A percentile compares a stretch with the other conserved stretches of the same genome.
Evolutionary conservation across 2,329 filamentous ascomycete species (phyloP).

Genomic region (Tolypocladium sp.): DNA sequence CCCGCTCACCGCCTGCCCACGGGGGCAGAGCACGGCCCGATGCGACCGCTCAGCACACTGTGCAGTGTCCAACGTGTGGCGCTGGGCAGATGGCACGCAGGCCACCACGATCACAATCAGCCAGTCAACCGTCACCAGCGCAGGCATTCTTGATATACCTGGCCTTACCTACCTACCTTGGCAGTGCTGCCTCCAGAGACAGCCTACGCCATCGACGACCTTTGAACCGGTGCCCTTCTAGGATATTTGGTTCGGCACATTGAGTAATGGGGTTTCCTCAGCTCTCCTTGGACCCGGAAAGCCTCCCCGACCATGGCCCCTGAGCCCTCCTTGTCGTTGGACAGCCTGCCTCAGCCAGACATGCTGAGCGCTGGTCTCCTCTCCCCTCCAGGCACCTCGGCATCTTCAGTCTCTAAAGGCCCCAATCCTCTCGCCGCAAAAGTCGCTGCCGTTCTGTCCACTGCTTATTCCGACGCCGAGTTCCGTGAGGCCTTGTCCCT

Average conservation of each 20-base stretch:
- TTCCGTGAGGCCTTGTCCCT: slow-evolving; percentile 77
- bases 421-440: slow-evolving; percentile 68
- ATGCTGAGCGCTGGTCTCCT: slow-evolving; percentile 39
- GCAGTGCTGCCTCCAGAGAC: background rate
- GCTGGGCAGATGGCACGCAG: background rate
- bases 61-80: background rate
- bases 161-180: background rate
- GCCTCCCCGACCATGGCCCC: background rate
- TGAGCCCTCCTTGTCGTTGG: background rate
- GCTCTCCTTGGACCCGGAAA: background rate
- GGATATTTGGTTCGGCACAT: background rate
- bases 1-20: background rate
- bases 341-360: slow-evolving; percentile 6
- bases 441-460: slow-evolving; percentile 76
- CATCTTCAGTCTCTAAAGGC: slow-evolving; percentile 39
- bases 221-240: background rate
- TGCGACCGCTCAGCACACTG: background rate
- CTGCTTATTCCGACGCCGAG: slow-evolving; percentile 86
- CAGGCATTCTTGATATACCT: background rate
- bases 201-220: background rate
- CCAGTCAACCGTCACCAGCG: background rate
- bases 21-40: background rate
- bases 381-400: slow-evolving; percentile 76
- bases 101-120: background rate
- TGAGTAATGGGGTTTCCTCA: background rate